Evolutionary conservation across 2,329 filamentous ascomycete genomes (phyloP), one percentile per base, ranked within the genome.

Genomic region (Epichloe aotearoae): DNA sequence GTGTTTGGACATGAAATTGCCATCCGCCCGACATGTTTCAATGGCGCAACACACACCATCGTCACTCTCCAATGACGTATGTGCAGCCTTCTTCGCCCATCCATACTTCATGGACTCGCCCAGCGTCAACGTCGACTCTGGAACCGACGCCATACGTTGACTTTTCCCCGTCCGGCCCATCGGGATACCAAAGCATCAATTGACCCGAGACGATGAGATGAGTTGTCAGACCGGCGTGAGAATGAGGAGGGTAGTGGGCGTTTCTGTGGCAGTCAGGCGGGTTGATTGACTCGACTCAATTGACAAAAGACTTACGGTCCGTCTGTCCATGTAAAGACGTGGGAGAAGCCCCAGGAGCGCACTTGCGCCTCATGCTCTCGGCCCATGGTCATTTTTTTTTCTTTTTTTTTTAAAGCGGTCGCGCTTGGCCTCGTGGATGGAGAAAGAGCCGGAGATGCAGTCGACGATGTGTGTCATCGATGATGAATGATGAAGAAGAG

Each of bases 291-390:
- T 30, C 19, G 19, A 8, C 10, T n/a, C 19, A 23, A 37, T 53
- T 26, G n/a, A 23, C 26, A 39, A 15, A 17, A 14, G 30, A 74
- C 79, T 62, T 74, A 86, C 83, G 82, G 79, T 20, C 72, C 68
- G 64, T 88, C 84, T 7, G 75, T 80, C 83, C 84, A 88, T 3
- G 82, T 86, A 56, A 86, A 86, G 60, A 86, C 82, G 47, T 80
- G 72, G 3, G 63, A 57, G 61, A 87, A 88, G 1, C 84, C 84
- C 83, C 84, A 87, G 1, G 76, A 78, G 37, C 73, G 73, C 26
- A 88, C 83, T 59, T 84, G 69, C 47, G 69, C 66, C 62, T 88
- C 83, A 38, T 61, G 57, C 38, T 60, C 53, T 23, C 54, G 59
- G 26, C 52, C 57, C 65, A 66, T 66, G 34, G 10, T 49, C 17